These are phyloP conservation scores for Dinochytrium kinnereticum DNA, from an alignment of 371 early-diverging fungal species.

Conservation along the genomic window DNA sequence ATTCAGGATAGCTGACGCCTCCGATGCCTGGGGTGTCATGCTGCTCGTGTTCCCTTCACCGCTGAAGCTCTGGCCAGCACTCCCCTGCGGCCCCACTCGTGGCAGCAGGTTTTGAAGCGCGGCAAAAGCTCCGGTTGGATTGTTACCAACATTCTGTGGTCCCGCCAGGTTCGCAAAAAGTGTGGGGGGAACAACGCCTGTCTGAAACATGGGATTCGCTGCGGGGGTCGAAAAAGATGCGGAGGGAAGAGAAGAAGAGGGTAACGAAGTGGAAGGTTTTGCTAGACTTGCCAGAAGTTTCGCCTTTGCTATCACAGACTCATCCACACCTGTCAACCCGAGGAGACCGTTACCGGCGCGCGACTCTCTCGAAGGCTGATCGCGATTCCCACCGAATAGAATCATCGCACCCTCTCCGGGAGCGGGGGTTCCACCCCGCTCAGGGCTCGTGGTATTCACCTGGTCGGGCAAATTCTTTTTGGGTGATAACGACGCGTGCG, in stretches of 20 bases:
- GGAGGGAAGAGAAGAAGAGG: background rate
- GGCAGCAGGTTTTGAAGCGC: no score
- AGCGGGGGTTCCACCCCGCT: background rate
- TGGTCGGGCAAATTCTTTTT: background rate
- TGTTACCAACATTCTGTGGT: background rate
- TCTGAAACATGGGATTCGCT: conserved; percentile 1
- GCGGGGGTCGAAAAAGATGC: background rate
- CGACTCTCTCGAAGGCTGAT: background rate
- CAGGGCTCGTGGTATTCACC: background rate
- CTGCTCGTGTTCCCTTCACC: no score
- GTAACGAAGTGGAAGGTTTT: background rate
- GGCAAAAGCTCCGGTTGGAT: background rate
- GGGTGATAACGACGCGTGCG: background rate
- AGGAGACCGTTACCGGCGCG: conserved; percentile 1
- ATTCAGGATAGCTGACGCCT: background rate
- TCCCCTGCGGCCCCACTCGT: no score
- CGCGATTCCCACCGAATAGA: conserved; percentile 7
- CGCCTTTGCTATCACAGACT: conserved; percentile 12
- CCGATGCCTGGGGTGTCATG: no score
- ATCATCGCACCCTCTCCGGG: conserved; percentile 18
- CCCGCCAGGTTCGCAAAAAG: background rate
- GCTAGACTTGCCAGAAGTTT: conserved; percentile 14
- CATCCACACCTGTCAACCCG: conserved; percentile 11
- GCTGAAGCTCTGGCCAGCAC: no score
- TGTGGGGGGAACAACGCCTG: background rate